Base-by-base conservation (phyloP, 257 asterid genomes). In the Fraxinus anomala region DNA sequence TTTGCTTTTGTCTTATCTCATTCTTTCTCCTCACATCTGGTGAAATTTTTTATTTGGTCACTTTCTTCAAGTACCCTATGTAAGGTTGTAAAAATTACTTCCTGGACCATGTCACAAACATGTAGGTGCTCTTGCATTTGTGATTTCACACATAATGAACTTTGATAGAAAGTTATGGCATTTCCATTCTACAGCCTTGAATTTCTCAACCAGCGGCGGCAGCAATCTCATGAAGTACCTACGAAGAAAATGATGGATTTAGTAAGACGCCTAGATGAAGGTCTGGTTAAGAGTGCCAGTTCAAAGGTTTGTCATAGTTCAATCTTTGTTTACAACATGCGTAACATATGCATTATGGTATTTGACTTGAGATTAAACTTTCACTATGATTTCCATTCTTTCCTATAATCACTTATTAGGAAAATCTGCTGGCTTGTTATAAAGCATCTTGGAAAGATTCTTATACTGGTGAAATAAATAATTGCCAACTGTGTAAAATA, bases 181-280 rank as follows among this genome's bases (percentile, higher is more conserved):
- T 84, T 85, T 63, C 76, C 78, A 37, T 77, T 68, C 80, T 86
- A 85, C 94, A 93, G 97, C 78, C 85, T 73, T 86, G 93, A 83
- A 0, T 83, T 86, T 84, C 83, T 94, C 47, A 84, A 81, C 88
- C 92, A 85, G 82, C 88, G 92, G 69, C 89, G 90, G 72, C 96
- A 85, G 66, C 93, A 85, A 67, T 75, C 91, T 79, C 89, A 83
- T 51, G 96, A 88, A 70, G 87, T 83, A 81, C 85, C 96, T 56
- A 74, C 68, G 61, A 86, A 77, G 91, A 92, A 76, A 86, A 75
- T 92, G 79, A 1, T 83, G 1, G 98, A 92, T 75, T 76, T 94
- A 82, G 97, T 88, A 77, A 86, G 72, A 87, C 96, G 97, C 71
- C 80, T 94, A 70, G 99, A 94, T 79, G 97, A 89, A 84, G 92